A percentile compares a stretch with the other conserved stretches of the same genome.
These are phyloP conservation scores for Borovskyia barvae DNA, from an alignment of 208 protist genomes.

Conservation along the genomic window DNA sequence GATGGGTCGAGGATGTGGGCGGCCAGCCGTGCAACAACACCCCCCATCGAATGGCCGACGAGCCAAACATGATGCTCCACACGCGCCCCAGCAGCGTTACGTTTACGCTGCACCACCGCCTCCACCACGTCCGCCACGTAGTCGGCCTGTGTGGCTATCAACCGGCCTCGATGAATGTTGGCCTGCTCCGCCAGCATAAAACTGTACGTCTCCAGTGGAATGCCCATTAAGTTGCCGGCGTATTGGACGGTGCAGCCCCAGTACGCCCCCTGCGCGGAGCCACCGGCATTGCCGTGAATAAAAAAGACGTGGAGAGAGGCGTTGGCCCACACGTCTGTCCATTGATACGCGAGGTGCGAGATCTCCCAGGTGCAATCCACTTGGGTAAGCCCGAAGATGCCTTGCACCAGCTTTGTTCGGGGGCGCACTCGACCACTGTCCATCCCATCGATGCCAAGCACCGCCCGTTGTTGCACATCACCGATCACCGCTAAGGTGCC, in stretches of 20 bases:
- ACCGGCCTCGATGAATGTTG: slow-evolving; percentile 48
- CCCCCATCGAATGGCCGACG: slow-evolving; percentile 63
- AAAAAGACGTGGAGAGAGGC: slow-evolving; percentile 33
- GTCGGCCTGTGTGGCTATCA: slow-evolving; percentile 40
- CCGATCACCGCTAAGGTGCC: background rate
- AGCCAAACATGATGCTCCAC: slow-evolving; percentile 30
- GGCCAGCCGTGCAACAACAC: slow-evolving; percentile 39
- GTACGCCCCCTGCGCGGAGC: slow-evolving; percentile 25
- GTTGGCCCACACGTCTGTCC: too few relatives aligned
- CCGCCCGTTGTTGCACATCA: background rate
- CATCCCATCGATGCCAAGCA: background rate
- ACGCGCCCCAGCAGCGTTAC: background rate
- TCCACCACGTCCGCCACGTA: slow-evolving; percentile 40
- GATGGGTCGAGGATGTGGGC: slow-evolving; percentile 12
- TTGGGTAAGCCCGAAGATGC: too few relatives aligned
- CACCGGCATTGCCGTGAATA: slow-evolving; percentile 49
- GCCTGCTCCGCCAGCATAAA: slow-evolving; percentile 47
- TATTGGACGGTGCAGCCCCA: slow-evolving; percentile 28
- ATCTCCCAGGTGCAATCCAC: too few relatives aligned
- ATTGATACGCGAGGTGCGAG: too few relatives aligned
- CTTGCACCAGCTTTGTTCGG: too few relatives aligned
- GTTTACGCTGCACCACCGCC: slow-evolving; percentile 3
- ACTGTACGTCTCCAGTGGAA: slow-evolving; percentile 17
- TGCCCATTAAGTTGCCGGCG: background rate
- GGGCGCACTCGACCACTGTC: background rate